These are phyloP conservation scores for Trichoderma koningii DNA, from an alignment of 2,329 filamentous ascomycete genomes.

Conservation along the genomic window DNA sequence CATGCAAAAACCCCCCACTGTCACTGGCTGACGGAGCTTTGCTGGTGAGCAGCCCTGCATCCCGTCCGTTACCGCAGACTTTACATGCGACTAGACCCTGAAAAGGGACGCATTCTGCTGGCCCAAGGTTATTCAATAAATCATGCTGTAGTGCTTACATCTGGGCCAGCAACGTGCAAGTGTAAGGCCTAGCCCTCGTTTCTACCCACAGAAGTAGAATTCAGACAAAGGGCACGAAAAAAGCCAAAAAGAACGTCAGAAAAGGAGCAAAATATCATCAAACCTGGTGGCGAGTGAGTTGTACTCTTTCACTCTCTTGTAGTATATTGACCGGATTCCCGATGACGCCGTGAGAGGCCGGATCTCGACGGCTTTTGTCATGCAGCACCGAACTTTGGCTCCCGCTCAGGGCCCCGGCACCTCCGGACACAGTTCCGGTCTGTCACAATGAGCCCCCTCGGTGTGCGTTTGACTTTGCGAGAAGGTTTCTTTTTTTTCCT, in stretches of 20 bases:
- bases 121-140: conserved; percentile 9
- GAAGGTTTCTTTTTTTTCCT: neutral
- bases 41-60: conserved; percentile 13
- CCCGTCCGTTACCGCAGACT: neutral
- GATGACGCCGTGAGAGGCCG: conserved; percentile 6
- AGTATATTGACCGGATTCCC: neutral
- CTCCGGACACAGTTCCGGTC: conserved; percentile 16
- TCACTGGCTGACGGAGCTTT: neutral
- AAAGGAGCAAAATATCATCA: neutral
- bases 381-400: conserved; percentile 17
- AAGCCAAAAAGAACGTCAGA: neutral
- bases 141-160: conserved; percentile 19
- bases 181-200: conserved; percentile 16
- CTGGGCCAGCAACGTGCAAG: neutral
- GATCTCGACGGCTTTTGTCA: neutral
- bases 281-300: neutral
- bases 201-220: neutral
- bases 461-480: neutral
- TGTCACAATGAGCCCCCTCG: neutral
- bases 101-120: neutral
- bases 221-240: too few species aligned
- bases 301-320: neutral
- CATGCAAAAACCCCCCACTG: neutral
- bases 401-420: conserved; percentile 20
- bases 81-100: neutral